Evolutionary conservation across 306 rosid species (phyloP).

Genomic region (Gynostemma pentaphyllum): DNA sequence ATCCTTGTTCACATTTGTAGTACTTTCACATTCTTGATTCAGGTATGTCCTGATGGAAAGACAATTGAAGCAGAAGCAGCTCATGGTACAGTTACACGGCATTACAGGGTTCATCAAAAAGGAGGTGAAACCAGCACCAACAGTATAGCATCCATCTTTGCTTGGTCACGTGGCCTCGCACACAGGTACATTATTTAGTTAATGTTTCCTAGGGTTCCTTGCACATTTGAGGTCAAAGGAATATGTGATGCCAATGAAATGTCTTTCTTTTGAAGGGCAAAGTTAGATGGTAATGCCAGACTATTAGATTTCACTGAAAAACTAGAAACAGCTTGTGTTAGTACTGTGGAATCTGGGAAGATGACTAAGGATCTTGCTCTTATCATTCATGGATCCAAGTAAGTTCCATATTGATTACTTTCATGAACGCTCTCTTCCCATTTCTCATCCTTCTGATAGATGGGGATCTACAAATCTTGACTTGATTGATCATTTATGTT

Average conservation of each 20-base stretch:
- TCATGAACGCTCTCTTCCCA: neutral
- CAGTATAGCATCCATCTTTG: conserved; percentile 95
- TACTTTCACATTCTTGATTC: conserved; percentile 9
- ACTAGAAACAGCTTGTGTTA: conserved; percentile 77
- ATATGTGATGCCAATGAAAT: neutral
- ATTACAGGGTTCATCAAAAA: conserved; percentile 82
- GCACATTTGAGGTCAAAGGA: neutral
- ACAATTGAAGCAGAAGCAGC: conserved; percentile 98
- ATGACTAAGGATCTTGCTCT: conserved; percentile 99
- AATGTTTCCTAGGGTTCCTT: neutral
- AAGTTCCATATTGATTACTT: conserved; percentile 15
- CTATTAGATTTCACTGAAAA: conserved; percentile 60
- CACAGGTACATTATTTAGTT: conserved; percentile 45
- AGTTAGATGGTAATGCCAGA: conserved; percentile 67
- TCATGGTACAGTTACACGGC: conserved; percentile 93
- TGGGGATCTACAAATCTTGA: conserved; percentile 7
- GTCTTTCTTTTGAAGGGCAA: conserved; percentile 48
- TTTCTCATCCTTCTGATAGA: neutral
- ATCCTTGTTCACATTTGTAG: neutral
- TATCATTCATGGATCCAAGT: conserved; percentile 81
- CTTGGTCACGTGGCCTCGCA: conserved; percentile 93
- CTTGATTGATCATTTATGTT: conserved; percentile 4
- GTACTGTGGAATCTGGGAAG: conserved; percentile 77
- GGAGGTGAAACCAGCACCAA: conserved; percentile 99
- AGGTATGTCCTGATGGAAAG: conserved; percentile 97